These are phyloP conservation scores for Lepidium africanum DNA, from an alignment of 345 rosid species.

Conservation along the genomic window DNA sequence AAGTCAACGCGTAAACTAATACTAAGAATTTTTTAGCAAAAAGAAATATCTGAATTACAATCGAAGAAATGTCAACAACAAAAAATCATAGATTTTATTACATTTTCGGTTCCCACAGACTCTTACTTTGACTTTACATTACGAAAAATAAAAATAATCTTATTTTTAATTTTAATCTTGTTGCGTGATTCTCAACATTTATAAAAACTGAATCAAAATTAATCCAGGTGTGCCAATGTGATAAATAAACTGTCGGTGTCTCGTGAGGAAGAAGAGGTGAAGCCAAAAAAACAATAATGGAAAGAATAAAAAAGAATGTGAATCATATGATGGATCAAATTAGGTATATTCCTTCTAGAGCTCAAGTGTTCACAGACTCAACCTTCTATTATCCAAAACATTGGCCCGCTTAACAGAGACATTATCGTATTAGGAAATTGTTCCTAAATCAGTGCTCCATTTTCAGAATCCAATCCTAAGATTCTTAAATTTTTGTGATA, in stretches of 20 bases:
- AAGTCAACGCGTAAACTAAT: neutral
- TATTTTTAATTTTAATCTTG: no score
- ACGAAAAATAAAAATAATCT: no score
- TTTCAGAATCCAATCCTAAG: neutral
- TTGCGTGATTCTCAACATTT: no score
- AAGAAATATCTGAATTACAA: no score
- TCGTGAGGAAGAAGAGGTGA: neutral
- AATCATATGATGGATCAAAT: slow-evolving; percentile 8
- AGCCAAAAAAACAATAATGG: neutral
- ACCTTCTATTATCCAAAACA: slow-evolving; percentile 8
- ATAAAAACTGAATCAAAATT: no score
- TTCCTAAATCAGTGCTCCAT: neutral
- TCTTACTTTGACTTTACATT: no score
- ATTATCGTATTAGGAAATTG: neutral
- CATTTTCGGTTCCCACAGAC: no score
- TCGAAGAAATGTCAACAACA: no score
- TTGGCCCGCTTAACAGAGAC: neutral
- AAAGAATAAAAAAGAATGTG: neutral
- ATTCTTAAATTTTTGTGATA: neutral
- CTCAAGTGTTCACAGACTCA: slow-evolving; percentile 5
- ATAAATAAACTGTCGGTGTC: neutral
- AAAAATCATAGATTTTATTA: no score
- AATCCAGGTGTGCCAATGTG: no score
- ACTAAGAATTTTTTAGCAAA: no score
- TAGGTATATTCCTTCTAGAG: slow-evolving; percentile 5